Base-by-base conservation (phyloP, 1,284 basidiomycete genomes). In the Singerocomus inundabilis region DNA sequence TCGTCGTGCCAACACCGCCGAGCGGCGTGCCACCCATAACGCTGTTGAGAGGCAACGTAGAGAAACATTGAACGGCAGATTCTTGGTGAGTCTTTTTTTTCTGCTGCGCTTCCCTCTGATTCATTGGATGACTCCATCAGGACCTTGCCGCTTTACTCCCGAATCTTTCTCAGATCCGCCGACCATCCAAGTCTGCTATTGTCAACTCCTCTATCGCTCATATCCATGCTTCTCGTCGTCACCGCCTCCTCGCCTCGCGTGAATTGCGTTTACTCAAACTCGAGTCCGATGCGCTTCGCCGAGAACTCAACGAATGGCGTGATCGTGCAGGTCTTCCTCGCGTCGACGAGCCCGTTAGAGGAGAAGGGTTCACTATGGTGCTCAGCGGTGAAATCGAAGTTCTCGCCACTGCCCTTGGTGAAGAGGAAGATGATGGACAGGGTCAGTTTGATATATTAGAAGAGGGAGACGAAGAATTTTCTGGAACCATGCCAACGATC, bases 161-260 rank as follows among this genome's bases (percentile, higher is more conserved):
- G 46, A 91, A 93, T 67, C 84, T 96, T 54, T 88, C 88, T 16
- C 82, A 89, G 60, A 89, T 93, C 71, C 87, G 93, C 56, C 85
- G 94, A 39, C 94, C 93, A 1, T 93, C 89, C 68, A 98, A 98
- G 73, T 91, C 88, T 15, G 88, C 90, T 52, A 96, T 97, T 67
- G 93, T 98, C 70, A 96, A 95, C 73, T 92, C 88, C 40, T 87
- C 83, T 54, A 93, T 94, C 65, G 82, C 88, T 0, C 85, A 93
- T 67, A 81, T 94, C 58, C 85, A 88, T 62, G 82, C 86, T 42
- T 85, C 88, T 47, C 84, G 92, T 53, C 79, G 89, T 44, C 88
- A 91, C 64, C 84, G 91, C 49, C 72, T 87, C 37, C 74, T 90
- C 48, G 90, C 91, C 21, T 80, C 88, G 11, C 80, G 84, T 57